A percentile compares a stretch with the other conserved stretches of the same genome.
Conservation (phyloP, 202 grass and related monocot genomes). For the Hordeum pubiflorum region DNA sequence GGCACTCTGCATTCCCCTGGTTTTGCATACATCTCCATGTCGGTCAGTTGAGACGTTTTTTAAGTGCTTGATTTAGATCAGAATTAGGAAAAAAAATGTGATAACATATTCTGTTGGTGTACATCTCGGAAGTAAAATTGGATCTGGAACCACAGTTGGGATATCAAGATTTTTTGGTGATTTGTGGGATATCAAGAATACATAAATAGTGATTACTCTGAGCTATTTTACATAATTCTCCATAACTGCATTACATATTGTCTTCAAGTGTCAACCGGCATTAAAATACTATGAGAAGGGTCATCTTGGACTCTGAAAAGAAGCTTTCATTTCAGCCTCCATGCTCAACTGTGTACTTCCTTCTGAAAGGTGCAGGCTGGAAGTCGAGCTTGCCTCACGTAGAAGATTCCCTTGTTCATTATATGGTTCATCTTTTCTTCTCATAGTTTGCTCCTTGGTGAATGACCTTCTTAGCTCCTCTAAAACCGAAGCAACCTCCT, state of each 20-base stretch:
- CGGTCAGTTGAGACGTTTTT: neutral
- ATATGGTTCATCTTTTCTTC: constrained; percentile 1
- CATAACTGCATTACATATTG: neutral
- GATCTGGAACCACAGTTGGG: neutral
- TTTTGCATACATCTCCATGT: neutral
- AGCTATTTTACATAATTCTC: neutral
- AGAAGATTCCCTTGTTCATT: constrained; percentile 4
- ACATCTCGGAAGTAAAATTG: neutral
- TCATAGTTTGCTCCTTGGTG: neutral
- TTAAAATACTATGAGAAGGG: neutral
- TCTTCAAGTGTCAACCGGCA: neutral
- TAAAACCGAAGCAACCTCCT: constrained; percentile 42
- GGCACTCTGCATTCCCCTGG: neutral
- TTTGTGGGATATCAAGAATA: neutral
- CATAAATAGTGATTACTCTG: neutral
- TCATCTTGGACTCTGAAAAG: constrained; percentile 20
- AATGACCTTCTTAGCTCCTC: constrained; percentile 27
- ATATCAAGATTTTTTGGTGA: neutral
- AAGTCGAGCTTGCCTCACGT: neutral
- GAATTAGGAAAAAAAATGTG: neutral
- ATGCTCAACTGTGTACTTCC: constrained; percentile 24
- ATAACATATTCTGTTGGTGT: neutral
- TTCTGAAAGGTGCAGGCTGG: constrained; percentile 8
- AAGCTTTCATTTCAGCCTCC: constrained; percentile 18
- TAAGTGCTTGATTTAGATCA: neutral